Base-by-base conservation (phyloP, 176 grass and related monocot genomes). In the Bothriochloa decipiens region DNA sequence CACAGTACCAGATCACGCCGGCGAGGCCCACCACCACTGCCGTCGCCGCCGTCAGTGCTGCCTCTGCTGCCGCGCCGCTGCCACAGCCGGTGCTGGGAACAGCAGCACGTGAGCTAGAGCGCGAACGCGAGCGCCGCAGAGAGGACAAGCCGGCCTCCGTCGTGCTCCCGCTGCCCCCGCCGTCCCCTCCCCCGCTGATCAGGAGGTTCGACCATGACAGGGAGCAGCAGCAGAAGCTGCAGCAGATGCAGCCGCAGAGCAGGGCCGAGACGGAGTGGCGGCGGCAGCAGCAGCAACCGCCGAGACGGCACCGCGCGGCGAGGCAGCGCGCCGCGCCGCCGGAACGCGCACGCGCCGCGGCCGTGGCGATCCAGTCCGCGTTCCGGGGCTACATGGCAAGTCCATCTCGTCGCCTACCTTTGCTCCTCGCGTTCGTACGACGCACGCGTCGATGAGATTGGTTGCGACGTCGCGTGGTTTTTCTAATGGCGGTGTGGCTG, bases 291-390 rank as follows among this genome's bases (percentile, higher is more conserved):
- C 87, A 32, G 27, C 76, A 36, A 29, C 76, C 40, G 70, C 62
- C 36, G 65, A 82, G 57, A 46, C 46, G 46, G 29, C 82, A 82
- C 22, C 70, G 84, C 52, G 65, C 64, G 71, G 53, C 71, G 37
- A 93, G 89, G 83, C 81, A 23, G 11, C 77, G 79, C 0, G 65
- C 78, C 46, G 65, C 77, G 52, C 86, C 58, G 53, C 94, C 81
- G 32, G 89, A 80, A 50, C 68, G 81, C 72, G 89, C 89, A 15
- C 85, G 82, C 22, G 40, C 61, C 41, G 94, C 96, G 0, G 96
- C 96, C 72, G 72, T 91, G 36, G 82, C 68, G 28, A 99, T 99
- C 74, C 96, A 99, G 91, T 49, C 89, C 11, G 91, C 88, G 72
- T 99, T 91, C 83, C 90, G 96, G 20, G 89, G 91, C 28, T 94